Conservation (phyloP, 495 filamentous ascomycete genomes). For the Penicillium soppii region DNA sequence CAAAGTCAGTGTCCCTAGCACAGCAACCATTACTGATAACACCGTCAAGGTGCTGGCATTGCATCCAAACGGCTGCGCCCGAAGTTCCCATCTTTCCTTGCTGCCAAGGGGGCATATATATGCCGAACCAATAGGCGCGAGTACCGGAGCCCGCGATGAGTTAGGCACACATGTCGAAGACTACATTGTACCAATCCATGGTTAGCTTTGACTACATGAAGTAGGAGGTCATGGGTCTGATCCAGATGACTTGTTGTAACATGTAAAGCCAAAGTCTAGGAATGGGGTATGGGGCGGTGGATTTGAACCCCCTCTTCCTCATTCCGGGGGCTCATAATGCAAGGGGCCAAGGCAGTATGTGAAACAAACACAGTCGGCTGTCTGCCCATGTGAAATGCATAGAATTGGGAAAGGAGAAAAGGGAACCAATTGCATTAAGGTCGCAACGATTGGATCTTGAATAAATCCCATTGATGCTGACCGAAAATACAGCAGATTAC, state of each 20-base stretch:
- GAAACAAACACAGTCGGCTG: not conserved
- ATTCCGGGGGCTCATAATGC: not conserved
- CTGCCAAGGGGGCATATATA: conserved; percentile 48
- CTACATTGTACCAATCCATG: conserved; percentile 20
- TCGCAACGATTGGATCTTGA: too few relatives aligned
- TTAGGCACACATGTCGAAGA: conserved; percentile 54
- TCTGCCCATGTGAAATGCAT: not conserved
- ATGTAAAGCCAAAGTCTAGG: not conserved
- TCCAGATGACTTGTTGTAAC: not conserved
- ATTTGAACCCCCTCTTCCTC: not conserved
- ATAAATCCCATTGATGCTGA: too few relatives aligned
- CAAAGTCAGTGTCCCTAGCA: conserved; percentile 35
- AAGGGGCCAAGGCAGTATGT: conserved; percentile 5
- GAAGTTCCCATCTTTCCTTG: conserved; percentile 54
- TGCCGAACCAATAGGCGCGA: conserved; percentile 42
- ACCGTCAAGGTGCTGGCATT: conserved; percentile 50
- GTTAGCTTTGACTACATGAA: not conserved
- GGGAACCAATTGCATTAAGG: too few relatives aligned
- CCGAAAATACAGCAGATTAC: too few relatives aligned
- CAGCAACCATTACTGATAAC: conserved; percentile 37
- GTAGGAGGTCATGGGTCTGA: not conserved
- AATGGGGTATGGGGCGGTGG: not conserved
- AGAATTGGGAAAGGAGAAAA: too few relatives aligned
- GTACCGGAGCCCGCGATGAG: conserved; percentile 36
- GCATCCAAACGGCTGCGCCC: conserved; percentile 49